Evolutionary conservation across 1,139 yeast genomes (phyloP).

Genomic region (Casaregolazyma suthepensis): DNA sequence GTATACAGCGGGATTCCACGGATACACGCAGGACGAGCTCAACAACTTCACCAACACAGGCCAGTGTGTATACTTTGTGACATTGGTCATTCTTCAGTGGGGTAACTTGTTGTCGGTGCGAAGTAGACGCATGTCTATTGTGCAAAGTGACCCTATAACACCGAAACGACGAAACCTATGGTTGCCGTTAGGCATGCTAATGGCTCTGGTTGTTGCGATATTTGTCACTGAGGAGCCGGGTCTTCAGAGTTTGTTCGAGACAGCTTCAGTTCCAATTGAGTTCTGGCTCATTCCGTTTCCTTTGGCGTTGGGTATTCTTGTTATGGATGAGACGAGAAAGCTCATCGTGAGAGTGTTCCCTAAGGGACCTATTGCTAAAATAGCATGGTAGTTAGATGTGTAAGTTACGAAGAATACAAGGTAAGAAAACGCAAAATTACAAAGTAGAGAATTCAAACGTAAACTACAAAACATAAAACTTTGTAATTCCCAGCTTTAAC

Average conservation of each 20-base stretch:
- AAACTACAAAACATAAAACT: no score
- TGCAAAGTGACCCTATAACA: slow-evolving; percentile 38
- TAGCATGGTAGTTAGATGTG: slow-evolving; percentile 17
- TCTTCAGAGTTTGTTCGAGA: slow-evolving; percentile 37
- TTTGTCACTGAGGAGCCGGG: slow-evolving; percentile 44
- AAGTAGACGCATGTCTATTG: slow-evolving; percentile 41
- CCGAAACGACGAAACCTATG: slow-evolving; percentile 28
- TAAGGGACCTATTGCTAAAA: slow-evolving; percentile 16
- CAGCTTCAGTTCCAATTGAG: slow-evolving; percentile 43
- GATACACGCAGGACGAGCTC: slow-evolving; percentile 22
- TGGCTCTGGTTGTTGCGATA: slow-evolving; percentile 41
- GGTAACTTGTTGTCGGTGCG: slow-evolving; percentile 45
- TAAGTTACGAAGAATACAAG: neutral
- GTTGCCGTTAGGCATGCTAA: slow-evolving; percentile 36
- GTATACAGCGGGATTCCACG: slow-evolving; percentile 30
- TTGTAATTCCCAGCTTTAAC: no score
- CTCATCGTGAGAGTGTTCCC: slow-evolving; percentile 29
- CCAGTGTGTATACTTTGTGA: slow-evolving; percentile 46
- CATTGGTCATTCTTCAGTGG: slow-evolving; percentile 46
- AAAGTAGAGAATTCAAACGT: no score
- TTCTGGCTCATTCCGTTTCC: slow-evolving; percentile 45
- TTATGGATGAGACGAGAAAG: slow-evolving; percentile 43
- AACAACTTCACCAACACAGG: slow-evolving; percentile 32
- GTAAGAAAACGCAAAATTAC: no score
- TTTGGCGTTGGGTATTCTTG: slow-evolving; percentile 39